Conservation (phyloP, 23 red algal species). For the Gracilariopsis chorda region DNA sequence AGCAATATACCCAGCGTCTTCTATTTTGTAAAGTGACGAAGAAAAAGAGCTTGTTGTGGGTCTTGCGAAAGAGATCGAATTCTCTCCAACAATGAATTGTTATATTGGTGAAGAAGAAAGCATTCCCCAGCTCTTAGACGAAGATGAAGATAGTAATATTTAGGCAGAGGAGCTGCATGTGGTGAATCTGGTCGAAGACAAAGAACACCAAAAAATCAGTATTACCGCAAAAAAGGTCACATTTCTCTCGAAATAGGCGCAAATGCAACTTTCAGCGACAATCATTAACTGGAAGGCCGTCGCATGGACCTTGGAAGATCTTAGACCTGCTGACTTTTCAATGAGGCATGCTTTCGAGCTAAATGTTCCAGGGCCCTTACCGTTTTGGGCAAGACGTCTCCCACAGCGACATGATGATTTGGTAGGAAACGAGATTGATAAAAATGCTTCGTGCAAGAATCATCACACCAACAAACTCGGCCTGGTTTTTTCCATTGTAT, state of each 20-base stretch:
- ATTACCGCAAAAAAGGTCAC: neutral
- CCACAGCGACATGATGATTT: neutral
- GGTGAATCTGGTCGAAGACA: too few species aligned
- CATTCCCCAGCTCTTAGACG: neutral
- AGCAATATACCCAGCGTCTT: too few species aligned
- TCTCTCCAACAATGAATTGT: too few species aligned
- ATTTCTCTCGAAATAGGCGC: neutral
- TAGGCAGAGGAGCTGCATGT: neutral
- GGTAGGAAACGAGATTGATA: neutral
- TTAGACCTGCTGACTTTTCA: neutral
- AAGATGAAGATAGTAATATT: neutral
- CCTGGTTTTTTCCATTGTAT: slow-evolving; percentile 27
- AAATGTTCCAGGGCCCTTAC: neutral
- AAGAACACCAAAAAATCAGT: too few species aligned
- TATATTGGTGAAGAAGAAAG: too few species aligned
- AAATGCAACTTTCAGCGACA: too few species aligned
- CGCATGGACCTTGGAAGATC: neutral
- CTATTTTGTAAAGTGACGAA: too few species aligned
- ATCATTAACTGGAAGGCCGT: neutral
- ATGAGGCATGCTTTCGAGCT: neutral
- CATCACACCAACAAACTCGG: neutral
- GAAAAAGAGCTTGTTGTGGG: too few species aligned
- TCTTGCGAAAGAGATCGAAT: neutral
- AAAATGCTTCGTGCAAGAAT: slow-evolving; percentile 16
- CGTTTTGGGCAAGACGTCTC: neutral